Conservation (phyloP, 148 eudicot genomes). For the Camellia granthamiana region DNA sequence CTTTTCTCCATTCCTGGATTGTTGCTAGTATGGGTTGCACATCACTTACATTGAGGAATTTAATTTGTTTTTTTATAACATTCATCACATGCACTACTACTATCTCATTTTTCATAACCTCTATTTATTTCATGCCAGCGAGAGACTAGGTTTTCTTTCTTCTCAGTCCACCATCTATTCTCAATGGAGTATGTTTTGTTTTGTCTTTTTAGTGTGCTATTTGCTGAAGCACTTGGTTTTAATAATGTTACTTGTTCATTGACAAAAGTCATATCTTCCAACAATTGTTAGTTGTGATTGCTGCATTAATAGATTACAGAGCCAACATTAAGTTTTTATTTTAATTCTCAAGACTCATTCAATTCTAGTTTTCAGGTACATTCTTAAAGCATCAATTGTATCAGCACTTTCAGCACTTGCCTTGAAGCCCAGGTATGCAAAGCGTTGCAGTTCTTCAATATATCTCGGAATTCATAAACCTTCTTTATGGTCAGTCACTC, state of each 20-base stretch:
- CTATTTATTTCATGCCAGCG: neutral
- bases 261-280: neutral
- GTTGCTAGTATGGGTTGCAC: neutral
- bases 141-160: neutral
- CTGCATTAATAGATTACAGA: neutral
- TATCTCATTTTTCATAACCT: neutral
- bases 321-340: neutral
- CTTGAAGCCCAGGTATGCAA: conserved; percentile 46
- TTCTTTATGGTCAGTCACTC: neutral
- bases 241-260: neutral
- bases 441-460: neutral
- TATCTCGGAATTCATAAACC: neutral
- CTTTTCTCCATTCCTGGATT: neutral
- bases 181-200: neutral
- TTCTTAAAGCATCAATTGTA: conserved; percentile 60
- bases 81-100: neutral
- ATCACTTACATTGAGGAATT: neutral
- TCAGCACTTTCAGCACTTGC: conserved; percentile 48
- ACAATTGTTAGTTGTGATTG: neutral
- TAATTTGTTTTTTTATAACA: neutral
- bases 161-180: neutral
- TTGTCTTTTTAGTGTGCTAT: neutral
- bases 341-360: neutral
- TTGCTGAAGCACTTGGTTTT: neutral
- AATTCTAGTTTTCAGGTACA: conserved; percentile 46